phyloP scores from a whole-genome alignment of 2,329 filamentous ascomycete genomes.

The Calonectria pseudoturangicola region DNA sequence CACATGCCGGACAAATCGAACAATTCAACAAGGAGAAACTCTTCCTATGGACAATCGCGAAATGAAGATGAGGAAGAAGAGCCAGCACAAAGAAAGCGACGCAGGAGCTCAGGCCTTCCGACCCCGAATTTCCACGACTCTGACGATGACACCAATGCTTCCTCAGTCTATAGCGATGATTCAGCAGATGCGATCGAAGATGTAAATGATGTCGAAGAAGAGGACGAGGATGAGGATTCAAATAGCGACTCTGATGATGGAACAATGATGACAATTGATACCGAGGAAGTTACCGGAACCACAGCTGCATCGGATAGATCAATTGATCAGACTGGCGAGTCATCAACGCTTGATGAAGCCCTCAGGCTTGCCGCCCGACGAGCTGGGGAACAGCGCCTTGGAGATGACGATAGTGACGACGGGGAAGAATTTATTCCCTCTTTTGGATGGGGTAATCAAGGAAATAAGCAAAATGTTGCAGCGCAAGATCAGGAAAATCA shows the following conservation, averaged over 20 bases:
- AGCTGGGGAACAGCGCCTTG: constrained; percentile 83
- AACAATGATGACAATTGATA: constrained; percentile 88
- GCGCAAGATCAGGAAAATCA: constrained; percentile 65
- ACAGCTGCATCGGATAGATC: constrained; percentile 77
- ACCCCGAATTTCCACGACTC: constrained; percentile 79
- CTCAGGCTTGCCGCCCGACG: constrained; percentile 83
- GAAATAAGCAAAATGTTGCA: constrained; percentile 54
- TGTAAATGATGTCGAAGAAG: constrained; percentile 70
- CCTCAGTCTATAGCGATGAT: constrained; percentile 85
- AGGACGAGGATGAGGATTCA: constrained; percentile 62
- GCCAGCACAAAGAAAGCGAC: constrained; percentile 70
- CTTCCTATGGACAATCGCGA: constrained; percentile 57
- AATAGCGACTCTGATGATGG: constrained; percentile 81
- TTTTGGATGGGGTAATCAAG: constrained; percentile 83
- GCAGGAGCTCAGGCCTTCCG: constrained; percentile 80
- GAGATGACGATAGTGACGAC: constrained; percentile 67
- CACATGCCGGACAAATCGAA: constrained; percentile 90
- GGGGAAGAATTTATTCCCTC: constrained; percentile 84
- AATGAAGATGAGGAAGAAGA: constrained; percentile 73
- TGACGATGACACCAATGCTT: constrained; percentile 81
- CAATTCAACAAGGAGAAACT: constrained; percentile 84
- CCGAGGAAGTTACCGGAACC: constrained; percentile 84
- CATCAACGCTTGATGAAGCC: constrained; percentile 84
- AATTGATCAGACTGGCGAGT: constrained; percentile 79
- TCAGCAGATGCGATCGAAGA: constrained; percentile 74